Base-by-base conservation (phyloP, 805 yeast genomes). In the Lachancea lanzarotensis region DNA sequence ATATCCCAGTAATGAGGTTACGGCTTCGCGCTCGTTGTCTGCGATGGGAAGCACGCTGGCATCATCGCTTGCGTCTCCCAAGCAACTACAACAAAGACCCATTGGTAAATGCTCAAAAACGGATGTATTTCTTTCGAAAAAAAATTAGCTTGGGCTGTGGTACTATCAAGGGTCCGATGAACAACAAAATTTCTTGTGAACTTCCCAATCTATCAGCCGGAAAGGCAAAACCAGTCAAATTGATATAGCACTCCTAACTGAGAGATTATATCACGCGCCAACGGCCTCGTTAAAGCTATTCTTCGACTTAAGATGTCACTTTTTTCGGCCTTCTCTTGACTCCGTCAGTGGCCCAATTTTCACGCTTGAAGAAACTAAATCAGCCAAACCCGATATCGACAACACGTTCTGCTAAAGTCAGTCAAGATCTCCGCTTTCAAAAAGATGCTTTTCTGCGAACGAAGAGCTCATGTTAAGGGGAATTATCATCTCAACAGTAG, bases 1-100 rank as follows among this genome's bases (percentile, higher is more conserved):
- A 65, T 84, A 93, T 53, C 88, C 91, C 47, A 93, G 72, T 45
- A 93, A 72, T 2, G 91, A 86, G 7, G 96, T 82, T 38, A 93
- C 95, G 26, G 98, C 98, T 57, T 88, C 96, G 49, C 98, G 77
- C 69, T 93, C 98, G 61, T 91, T 89, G 58, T 93, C 98, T 10
- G 96, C 97, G 46, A 93, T 50, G 84, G 91, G 69, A 76, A 82
- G 76, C 69, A 55, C 79, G 50, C 78, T 81, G 40, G 76, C 68
- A 42, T 71, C 75, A 38, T 74, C 60, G 36, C 55, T 49, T 30
- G 59, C 44, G 32, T 58, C 60, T 38, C 49, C 57, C 27, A 69
- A 52, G 55, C 79, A 73, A 60, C 80, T 74, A 52, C 75, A 73
- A 55, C 81, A 73, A 44, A 64, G 62, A 52, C 82, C 82, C 82